Evolutionary conservation across 1,284 basidiomycete species (phyloP), one percentile per base, ranked within the genome.

Genomic region (Boletellus deceptivus): DNA sequence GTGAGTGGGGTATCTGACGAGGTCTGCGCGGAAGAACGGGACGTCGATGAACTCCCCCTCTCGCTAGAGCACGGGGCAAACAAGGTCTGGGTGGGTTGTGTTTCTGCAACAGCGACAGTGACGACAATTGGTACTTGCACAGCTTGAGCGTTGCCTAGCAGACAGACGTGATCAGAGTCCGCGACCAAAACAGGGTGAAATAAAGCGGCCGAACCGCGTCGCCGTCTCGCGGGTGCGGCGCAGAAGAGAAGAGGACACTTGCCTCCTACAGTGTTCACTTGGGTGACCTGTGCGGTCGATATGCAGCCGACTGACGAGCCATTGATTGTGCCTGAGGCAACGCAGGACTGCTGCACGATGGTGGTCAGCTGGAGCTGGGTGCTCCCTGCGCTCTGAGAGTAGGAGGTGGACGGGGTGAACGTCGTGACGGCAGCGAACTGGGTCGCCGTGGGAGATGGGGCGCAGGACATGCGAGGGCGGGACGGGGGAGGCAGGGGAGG

Each of bases 11-110:
- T 31, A 33, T 24, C 14, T 4, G 43, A 18, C 29, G 46, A 14
- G 25, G 55, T 14, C 31, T 43, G 48, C 9, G 25, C 9, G 5
- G 53, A 25, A 0, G 56, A 18, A 51, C 46, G 52, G 5, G 52
- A 16, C 43, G 48, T 27, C 42, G 55, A 20, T n/a, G 55, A 53
- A n/a, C 37, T 57, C 48, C 7, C 61, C 22, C 43, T 51, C 17
- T 25, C 48, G n/a, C 20, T 27, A 10, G 57, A 33, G 14, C 64
- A 69, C 16, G 73, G 64, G 3, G 69, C 62, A 56, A 70, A 78
- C 29, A 75, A 57, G 3, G 75, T 76, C 9, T 67, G 61, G 1
- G 70, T 77, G 1, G 76, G 65, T 11, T 60, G 55, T 13, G 63
- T 59, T 14, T 62, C 52, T 11, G 59, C 63, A 24, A 70, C 55